Percentiles rank a stretch among this genome's conserved stretches.
Conservation (phyloP, 2,329 filamentous ascomycete species). For the Byssochlamys sp. region DNA sequence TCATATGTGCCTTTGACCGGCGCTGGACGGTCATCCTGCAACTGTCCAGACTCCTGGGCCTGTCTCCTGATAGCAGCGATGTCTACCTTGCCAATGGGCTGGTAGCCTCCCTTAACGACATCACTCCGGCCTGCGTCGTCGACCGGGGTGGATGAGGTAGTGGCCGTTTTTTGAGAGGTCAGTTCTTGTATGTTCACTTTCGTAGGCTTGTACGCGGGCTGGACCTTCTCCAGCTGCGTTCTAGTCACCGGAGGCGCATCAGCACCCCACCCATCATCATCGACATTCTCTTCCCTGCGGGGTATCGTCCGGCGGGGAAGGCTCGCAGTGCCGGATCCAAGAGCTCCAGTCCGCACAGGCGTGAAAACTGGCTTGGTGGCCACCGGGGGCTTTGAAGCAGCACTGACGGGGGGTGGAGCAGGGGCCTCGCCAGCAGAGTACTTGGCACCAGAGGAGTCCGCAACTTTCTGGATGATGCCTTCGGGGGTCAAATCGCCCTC, state of each 20-base stretch:
- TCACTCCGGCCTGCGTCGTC: constrained; percentile 41
- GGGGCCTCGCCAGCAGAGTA: constrained; percentile 59
- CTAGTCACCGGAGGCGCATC: constrained; percentile 88
- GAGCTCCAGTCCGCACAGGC: constrained; percentile 53
- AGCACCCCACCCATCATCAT: constrained; percentile 85
- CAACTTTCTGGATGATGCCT: constrained; percentile 81
- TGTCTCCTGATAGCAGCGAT: constrained; percentile 78
- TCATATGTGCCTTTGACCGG: constrained; percentile 88
- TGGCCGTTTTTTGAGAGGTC: constrained; percentile 58
- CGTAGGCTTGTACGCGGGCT: constrained; percentile 84
- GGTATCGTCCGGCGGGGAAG: constrained; percentile 42
- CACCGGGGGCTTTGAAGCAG: constrained; percentile 55
- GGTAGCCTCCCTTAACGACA: constrained; percentile 76
- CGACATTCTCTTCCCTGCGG: constrained; percentile 48
- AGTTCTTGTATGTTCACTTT: constrained; percentile 89
- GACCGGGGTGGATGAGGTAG: constrained; percentile 20
- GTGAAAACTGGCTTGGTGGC: constrained; percentile 88
- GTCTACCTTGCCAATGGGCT: constrained; percentile 94
- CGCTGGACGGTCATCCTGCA: constrained; percentile 66
- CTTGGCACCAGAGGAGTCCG: constrained; percentile 88
- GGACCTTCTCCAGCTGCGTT: constrained; percentile 81
- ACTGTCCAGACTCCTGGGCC: constrained; percentile 50
- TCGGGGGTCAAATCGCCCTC: constrained; percentile 81
- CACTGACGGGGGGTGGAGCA: constrained; percentile 43
- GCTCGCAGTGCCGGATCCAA: constrained; percentile 58